Evolutionary conservation across 1,284 basidiomycete genomes (phyloP).

Genomic region (Fistulina hepatica): DNA sequence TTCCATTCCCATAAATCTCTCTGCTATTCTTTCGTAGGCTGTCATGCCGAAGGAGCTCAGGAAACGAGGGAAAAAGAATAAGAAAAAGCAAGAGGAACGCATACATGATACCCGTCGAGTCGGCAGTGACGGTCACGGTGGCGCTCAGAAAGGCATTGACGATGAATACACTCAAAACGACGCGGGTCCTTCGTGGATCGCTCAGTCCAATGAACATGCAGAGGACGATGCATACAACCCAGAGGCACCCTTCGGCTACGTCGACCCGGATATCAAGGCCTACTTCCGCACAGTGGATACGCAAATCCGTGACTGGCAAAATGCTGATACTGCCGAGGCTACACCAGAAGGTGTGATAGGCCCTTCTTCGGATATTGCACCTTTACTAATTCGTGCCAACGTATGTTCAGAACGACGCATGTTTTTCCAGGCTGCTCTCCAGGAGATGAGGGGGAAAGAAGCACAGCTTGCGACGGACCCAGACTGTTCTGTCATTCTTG

Average conservation of each 20-base stretch:
- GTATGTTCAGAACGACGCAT: conserved; percentile 55
- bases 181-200: conserved; percentile 57
- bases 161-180: conserved; percentile 14
- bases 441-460: conserved; percentile 80
- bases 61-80: conserved; percentile 68
- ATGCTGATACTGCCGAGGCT: conserved; percentile 31
- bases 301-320: conserved; percentile 80
- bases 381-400: conserved; percentile 4
- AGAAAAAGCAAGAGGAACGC: conserved; percentile 34
- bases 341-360: conserved; percentile 50
- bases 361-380: conserved; percentile 5
- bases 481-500: conserved; percentile 80
- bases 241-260: conserved; percentile 78
- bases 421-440: conserved; percentile 77
- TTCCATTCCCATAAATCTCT: no score
- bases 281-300: conserved; percentile 83
- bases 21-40: no score
- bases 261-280: conserved; percentile 82
- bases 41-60: conserved; percentile 72
- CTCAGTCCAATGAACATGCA: conserved; percentile 26
- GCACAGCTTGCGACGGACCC: conserved; percentile 84
- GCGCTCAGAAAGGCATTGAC: conserved; percentile 8
- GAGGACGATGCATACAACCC: conserved; percentile 31
- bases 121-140: conserved; percentile 6
- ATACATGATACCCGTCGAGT: conserved; percentile 10